These are phyloP conservation scores for Suillus placidus DNA, from an alignment of 768 basidiomycete genomes.

Conservation along the genomic window DNA sequence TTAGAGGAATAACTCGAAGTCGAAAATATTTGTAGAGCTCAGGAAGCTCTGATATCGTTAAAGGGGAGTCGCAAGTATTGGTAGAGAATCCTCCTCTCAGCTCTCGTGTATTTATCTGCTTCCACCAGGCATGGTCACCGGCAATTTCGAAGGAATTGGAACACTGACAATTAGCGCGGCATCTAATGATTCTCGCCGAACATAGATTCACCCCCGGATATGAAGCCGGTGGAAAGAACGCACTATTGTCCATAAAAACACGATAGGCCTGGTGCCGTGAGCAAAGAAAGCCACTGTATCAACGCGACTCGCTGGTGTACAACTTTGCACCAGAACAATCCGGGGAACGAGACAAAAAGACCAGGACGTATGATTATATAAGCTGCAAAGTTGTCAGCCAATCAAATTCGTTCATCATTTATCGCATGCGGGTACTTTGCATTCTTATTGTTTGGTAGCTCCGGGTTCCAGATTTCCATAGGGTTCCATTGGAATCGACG, in stretches of 20 bases:
- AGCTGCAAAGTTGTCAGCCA: not conserved
- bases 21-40: not conserved
- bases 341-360: conserved; percentile 1
- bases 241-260: not conserved
- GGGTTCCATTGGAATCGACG: not conserved
- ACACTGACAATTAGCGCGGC: not conserved
- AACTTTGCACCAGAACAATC: not conserved
- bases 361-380: not conserved
- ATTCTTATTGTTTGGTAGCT: not conserved
- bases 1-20: not conserved
- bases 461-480: not conserved
- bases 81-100: not conserved
- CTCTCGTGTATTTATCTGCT: conserved; percentile 3
- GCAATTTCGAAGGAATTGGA: not conserved
- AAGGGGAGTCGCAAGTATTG: not conserved
- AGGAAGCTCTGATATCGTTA: not conserved
- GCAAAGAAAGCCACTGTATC: not conserved
- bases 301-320: not conserved
- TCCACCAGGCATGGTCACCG: not conserved
- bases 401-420: not conserved
- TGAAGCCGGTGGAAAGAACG: not conserved
- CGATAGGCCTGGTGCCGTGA: not conserved
- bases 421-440: not conserved
- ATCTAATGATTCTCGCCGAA: not conserved
- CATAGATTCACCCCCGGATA: not conserved